These are phyloP conservation scores for Antitrichia curtipendula DNA, from an alignment of 225 moss, liverwort and hornwort genomes.

Conservation along the genomic window DNA sequence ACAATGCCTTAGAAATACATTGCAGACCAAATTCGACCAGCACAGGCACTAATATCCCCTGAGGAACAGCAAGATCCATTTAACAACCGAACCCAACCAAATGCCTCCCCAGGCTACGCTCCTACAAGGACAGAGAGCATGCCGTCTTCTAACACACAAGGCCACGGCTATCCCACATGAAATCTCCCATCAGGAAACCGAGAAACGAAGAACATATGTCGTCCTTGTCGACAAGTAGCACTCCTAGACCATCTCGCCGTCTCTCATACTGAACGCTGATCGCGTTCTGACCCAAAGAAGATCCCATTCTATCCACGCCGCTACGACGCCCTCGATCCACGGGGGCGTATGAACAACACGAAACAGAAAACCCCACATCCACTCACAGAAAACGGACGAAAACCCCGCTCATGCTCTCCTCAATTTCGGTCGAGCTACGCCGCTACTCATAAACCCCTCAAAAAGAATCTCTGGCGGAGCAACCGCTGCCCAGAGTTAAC, in stretches of 20 bases:
- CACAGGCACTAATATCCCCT: background rate
- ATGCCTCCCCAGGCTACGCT: background rate
- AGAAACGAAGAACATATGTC: background rate
- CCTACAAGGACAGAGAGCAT: background rate
- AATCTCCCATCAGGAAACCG: background rate
- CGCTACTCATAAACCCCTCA: background rate
- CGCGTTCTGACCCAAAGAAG: background rate
- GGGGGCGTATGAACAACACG: background rate
- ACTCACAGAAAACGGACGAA: background rate
- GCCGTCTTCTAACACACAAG: background rate
- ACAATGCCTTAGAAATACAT: background rate
- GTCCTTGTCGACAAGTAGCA: background rate
- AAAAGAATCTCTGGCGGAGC: background rate
- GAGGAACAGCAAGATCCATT: background rate
- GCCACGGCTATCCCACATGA: background rate
- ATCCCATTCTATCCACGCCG: background rate
- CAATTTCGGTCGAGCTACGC: rapidly evolving
- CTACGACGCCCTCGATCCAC: too few species aligned
- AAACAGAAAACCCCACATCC: background rate
- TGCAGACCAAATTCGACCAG: background rate
- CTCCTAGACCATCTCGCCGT: background rate
- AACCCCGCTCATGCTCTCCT: rapidly evolving
- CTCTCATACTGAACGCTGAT: background rate
- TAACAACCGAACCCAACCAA: background rate
- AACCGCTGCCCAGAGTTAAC: background rate